These are phyloP conservation scores for Allantophomopsis cytisporea DNA, from an alignment of 2,329 filamentous ascomycete genomes.

Conservation along the genomic window DNA sequence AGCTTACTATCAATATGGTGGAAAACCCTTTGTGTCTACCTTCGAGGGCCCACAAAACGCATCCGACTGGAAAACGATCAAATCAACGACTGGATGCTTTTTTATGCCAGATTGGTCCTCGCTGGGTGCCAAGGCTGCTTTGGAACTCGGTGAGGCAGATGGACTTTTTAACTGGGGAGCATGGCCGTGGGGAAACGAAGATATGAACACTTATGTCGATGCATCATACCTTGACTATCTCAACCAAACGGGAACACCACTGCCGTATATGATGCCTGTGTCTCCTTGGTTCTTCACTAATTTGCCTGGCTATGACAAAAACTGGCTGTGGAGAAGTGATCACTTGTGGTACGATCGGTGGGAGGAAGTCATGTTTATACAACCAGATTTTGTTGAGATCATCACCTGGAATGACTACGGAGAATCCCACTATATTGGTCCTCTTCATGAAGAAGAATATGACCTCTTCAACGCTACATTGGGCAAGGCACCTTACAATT, in stretches of 20 bases:
- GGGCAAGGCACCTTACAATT: conserved; percentile 22
- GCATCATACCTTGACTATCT: conserved; percentile 2
- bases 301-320: conserved; percentile 25
- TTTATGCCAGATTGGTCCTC: conserved; percentile 27
- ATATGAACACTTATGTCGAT: conserved; percentile 2
- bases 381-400: conserved; percentile 27
- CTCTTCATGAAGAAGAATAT: conserved; percentile 21
- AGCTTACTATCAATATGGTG: conserved; percentile 18
- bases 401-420: conserved; percentile 35
- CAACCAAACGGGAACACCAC: too few species aligned
- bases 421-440: conserved; percentile 32
- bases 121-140: background rate
- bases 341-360: conserved; percentile 44
- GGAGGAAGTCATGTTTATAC: conserved; percentile 26
- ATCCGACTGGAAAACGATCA: conserved; percentile 26
- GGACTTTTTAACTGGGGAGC: conserved; percentile 23
- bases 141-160: conserved; percentile 9
- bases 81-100: conserved; percentile 16
- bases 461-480: background rate
- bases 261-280: conserved; percentile 20
- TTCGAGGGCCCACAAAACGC: conserved; percentile 28
- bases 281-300: conserved; percentile 45
- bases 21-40: conserved; percentile 29
- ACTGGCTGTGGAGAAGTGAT: conserved; percentile 47
- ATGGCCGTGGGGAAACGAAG: conserved; percentile 15